Base-by-base conservation (phyloP, 75 land plant species). In the Pinus albicaulis region DNA sequence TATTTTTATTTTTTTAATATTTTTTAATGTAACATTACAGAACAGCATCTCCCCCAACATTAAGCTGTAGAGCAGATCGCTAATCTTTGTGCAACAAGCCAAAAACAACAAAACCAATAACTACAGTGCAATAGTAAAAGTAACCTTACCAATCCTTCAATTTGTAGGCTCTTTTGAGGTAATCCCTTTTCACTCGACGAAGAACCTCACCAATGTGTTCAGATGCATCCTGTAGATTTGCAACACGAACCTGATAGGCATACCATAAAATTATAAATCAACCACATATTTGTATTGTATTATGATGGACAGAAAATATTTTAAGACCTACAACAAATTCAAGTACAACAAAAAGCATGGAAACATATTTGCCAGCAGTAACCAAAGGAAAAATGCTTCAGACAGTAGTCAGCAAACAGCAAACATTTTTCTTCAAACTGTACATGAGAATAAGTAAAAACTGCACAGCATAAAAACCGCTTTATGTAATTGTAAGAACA, bases 171-270 rank as follows among this genome's bases (percentile, higher is more conserved):
- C 99, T 90, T 75, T 89, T 80, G 34, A 96, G 81, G 76, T 96
- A 95, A 55, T 94, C 89, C 83, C 85, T 92, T 81, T 96, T 96
- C 36, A 96, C 99, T 10, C 99, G 91, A 10, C 77, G 81, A 44
- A 96, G 73, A 41, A 96, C 99, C 78, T 94, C 98, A 34, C 95
- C 93, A 55, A 96, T 94, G 63, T 96, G 99, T 78, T 94, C 98
- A 71, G 99, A 64, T 55, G 99, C 98, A 90, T 96, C 98, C 65
- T 94, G 82, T 86, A 96, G 82, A 73, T 96, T 96, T 58, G 90
- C 81, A 4, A 96, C 93, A 75, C 99, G 95, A 5, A 96, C 99
- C 99, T 96, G 52, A 17, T 20, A 19, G 34, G 79, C 26, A 58
- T 53, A 74, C 25, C 53, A 75, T 20, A 25, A 74, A 17, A 22